Evolutionary conservation across 2,329 filamentous ascomycete species (phyloP).

Genomic region (Lasiodiplodia gonubiensis): DNA sequence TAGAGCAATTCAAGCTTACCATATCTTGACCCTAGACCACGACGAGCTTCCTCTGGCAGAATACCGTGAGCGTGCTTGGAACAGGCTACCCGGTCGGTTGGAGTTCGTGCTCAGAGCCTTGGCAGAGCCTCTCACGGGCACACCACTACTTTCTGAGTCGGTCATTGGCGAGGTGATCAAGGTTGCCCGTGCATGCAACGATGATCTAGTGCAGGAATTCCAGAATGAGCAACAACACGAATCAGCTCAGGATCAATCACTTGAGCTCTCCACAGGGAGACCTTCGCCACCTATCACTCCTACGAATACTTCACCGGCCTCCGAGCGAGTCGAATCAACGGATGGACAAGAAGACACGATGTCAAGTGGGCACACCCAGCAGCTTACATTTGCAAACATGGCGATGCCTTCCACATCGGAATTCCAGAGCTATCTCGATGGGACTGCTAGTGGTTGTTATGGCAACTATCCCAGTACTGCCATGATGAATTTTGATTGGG

Average conservation of each 20-base stretch:
- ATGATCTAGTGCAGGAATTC: background rate
- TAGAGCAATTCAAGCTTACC: too few relatives aligned
- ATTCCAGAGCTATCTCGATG: background rate
- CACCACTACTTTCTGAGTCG: background rate
- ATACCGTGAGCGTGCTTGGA: background rate
- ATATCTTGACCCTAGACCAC: background rate
- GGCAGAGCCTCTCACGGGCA: background rate
- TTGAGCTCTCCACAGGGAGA: background rate
- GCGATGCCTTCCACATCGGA: background rate
- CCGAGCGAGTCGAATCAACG: rapidly evolving
- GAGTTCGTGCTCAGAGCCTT: background rate
- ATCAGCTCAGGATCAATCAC: background rate
- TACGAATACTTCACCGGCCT: background rate
- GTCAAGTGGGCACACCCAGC: background rate
- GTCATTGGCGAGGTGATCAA: background rate
- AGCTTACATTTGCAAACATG: background rate
- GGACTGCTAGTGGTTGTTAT: background rate
- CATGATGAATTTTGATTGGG: background rate
- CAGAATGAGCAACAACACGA: background rate
- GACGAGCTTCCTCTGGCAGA: background rate
- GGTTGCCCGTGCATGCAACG: background rate
- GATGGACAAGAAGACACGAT: too few relatives aligned
- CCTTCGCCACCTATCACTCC: too few relatives aligned
- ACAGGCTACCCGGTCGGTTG: background rate
- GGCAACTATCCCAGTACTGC: background rate